Conservation (phyloP, 208 protist species). For the Angomonas desouzai region DNA sequence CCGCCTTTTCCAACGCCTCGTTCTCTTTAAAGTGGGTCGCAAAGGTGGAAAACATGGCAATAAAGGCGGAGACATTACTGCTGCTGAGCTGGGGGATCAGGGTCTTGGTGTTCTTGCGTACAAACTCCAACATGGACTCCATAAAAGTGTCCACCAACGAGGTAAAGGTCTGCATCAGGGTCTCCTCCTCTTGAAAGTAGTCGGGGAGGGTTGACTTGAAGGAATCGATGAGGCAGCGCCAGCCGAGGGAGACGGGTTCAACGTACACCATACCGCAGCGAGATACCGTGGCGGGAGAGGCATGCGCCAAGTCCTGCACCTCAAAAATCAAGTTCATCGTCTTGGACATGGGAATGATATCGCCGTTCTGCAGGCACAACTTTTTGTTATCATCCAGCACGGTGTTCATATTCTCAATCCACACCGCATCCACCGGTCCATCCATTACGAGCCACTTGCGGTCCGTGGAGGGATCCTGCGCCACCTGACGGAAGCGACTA, state of each 20-base stretch:
- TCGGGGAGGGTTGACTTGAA: slow-evolving; percentile 77
- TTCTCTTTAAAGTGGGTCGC: slow-evolving; percentile 37
- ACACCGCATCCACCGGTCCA: slow-evolving; percentile 98
- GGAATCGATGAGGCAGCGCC: slow-evolving; percentile 86
- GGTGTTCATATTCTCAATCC: slow-evolving; percentile 99
- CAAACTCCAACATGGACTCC: slow-evolving; percentile 74
- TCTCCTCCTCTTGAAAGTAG: slow-evolving; percentile 37
- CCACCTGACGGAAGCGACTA: slow-evolving; percentile 87
- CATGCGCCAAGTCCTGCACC: slow-evolving; percentile 95
- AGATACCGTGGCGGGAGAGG: slow-evolving; percentile 97
- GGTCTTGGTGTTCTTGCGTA: slow-evolving; percentile 65
- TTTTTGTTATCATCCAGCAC: slow-evolving; percentile 99
- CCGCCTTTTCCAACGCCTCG: slow-evolving; percentile 28
- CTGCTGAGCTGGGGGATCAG: slow-evolving; percentile 75
- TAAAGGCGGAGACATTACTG: slow-evolving; percentile 74
- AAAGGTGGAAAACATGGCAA: slow-evolving; percentile 78
- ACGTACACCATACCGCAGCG: slow-evolving; percentile 99
- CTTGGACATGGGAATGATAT: slow-evolving; percentile 96
- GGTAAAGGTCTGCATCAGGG: slow-evolving; percentile 28
- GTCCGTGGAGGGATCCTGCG: slow-evolving; percentile 76
- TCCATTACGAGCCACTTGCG: slow-evolving; percentile 96
- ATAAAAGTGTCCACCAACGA: slow-evolving; percentile 71
- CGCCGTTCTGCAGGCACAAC: slow-evolving; percentile 95
- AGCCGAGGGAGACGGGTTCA: slow-evolving; percentile 92
- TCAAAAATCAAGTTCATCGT: slow-evolving; percentile 97